Percentiles rank a stretch among this genome's conserved stretches.
Evolutionary conservation across 2,329 filamentous ascomycete species (phyloP).

Genomic region (Aspergillus spinulosporus): DNA sequence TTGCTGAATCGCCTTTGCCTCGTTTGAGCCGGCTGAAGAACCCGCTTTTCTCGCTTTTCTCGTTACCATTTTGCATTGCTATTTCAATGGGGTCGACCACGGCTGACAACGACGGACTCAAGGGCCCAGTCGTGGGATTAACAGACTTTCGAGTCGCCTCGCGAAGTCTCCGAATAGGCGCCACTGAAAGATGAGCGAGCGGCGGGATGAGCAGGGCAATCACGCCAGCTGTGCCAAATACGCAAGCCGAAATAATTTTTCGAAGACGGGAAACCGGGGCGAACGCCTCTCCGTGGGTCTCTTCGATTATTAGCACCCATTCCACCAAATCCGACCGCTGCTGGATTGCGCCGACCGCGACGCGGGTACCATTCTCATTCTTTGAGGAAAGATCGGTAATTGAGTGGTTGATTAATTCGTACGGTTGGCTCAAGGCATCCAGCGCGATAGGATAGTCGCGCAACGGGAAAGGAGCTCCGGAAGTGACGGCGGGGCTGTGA

Average conservation of each 20-base stretch:
- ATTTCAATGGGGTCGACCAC: not conserved
- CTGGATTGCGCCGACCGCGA: constrained; percentile 79
- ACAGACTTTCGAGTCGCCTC: constrained; percentile 73
- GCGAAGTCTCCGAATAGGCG: constrained; percentile 75
- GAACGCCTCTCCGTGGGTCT: constrained; percentile 72
- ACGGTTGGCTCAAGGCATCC: constrained; percentile 57
- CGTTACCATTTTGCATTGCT: not conserved
- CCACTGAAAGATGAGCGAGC: constrained; percentile 76
- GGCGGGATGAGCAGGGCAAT: constrained; percentile 73
- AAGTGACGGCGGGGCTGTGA: constrained; percentile 23
- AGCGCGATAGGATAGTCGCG: constrained; percentile 63
- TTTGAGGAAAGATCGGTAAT: constrained; percentile 66
- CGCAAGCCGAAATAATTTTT: constrained; percentile 76
- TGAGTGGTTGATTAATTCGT: constrained; percentile 61
- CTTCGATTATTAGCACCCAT: constrained; percentile 82
- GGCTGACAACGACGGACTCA: constrained; percentile 1
- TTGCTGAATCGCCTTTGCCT: constrained; percentile 16
- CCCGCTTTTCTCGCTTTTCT: constrained; percentile 16
- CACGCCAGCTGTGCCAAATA: constrained; percentile 77
- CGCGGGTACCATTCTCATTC: constrained; percentile 69
- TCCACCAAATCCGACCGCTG: constrained; percentile 68
- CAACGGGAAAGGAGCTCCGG: constrained; percentile 59
- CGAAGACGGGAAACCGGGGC: constrained; percentile 72
- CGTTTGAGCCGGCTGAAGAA: constrained; percentile 14
- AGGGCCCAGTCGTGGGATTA: constrained; percentile 46